A percentile compares a stretch with the other conserved stretches of the same genome.
Evolutionary conservation across 805 yeast genomes (phyloP).

Genomic region (Pichia gijzeniarum): DNA sequence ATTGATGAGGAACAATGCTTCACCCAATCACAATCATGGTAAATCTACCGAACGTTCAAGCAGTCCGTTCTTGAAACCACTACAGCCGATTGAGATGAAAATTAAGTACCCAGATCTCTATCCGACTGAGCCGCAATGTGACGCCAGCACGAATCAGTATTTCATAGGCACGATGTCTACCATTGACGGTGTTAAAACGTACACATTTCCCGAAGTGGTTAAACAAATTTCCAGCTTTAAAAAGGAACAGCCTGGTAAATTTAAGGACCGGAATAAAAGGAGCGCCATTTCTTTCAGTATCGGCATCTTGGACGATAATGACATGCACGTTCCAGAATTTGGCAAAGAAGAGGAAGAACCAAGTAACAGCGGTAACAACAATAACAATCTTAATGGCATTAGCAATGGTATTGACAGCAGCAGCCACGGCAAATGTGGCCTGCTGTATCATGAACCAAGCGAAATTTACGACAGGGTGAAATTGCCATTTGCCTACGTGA

Average conservation of each 20-base stretch:
- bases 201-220: slow-evolving; percentile 57
- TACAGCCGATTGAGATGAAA: slow-evolving; percentile 7
- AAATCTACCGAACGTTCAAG: not conserved
- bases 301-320: slow-evolving; percentile 35
- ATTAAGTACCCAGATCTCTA: slow-evolving; percentile 6
- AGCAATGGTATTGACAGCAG: slow-evolving; percentile 4
- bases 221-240: slow-evolving; percentile 37
- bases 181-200: slow-evolving; percentile 31
- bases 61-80: slow-evolving; percentile 9
- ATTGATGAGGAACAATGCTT: slow-evolving; percentile 12
- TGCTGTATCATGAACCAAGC: slow-evolving; percentile 55
- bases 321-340: slow-evolving; percentile 20
- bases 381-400: not conserved
- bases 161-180: slow-evolving; percentile 46
- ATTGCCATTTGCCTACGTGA: slow-evolving; percentile 81
- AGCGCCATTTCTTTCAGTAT: slow-evolving; percentile 43
- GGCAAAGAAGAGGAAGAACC: not conserved
- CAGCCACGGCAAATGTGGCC: slow-evolving; percentile 33
- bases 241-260: slow-evolving; percentile 36
- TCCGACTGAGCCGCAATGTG: slow-evolving; percentile 38
- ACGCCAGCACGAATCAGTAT: slow-evolving; percentile 59
- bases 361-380: not conserved
- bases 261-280: slow-evolving; percentile 26
- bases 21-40: no score
- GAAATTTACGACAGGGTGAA: slow-evolving; percentile 73